Conservation (phyloP, 257 asterid species). For the Solanum peruvianum region DNA sequence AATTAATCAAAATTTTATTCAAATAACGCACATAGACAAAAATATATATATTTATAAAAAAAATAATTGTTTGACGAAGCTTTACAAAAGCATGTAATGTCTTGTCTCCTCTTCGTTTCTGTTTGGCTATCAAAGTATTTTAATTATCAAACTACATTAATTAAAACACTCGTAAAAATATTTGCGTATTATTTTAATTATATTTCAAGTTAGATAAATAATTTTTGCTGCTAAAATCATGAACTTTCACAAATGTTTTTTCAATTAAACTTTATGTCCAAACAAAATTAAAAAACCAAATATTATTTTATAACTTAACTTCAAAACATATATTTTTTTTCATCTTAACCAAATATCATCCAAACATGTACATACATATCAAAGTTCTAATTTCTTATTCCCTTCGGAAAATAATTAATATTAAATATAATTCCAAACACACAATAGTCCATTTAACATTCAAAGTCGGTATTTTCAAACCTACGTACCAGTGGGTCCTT, state of each 20-base stretch:
- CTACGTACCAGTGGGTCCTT: neutral
- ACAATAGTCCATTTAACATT: neutral
- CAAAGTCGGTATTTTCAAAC: neutral
- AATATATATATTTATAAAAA: too few species aligned
- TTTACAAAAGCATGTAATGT: neutral
- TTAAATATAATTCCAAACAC: neutral
- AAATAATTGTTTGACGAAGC: neutral
- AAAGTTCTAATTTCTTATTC: neutral
- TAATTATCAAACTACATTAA: neutral
- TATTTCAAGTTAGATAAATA: neutral
- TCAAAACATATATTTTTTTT: neutral
- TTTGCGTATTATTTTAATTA: neutral
- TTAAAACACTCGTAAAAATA: neutral
- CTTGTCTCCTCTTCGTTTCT: rapidly evolving
- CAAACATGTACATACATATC: neutral
- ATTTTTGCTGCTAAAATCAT: neutral
- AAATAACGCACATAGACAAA: rapidly evolving
- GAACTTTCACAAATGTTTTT: neutral
- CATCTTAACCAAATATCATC: neutral
- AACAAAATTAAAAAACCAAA: neutral
- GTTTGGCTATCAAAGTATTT: neutral
- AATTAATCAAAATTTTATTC: neutral
- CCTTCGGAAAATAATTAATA: neutral
- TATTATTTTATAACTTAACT: neutral
- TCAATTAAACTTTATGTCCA: neutral